Conservation (phyloP, 345 rosid species). For the Hibiscus syriacus region DNA sequence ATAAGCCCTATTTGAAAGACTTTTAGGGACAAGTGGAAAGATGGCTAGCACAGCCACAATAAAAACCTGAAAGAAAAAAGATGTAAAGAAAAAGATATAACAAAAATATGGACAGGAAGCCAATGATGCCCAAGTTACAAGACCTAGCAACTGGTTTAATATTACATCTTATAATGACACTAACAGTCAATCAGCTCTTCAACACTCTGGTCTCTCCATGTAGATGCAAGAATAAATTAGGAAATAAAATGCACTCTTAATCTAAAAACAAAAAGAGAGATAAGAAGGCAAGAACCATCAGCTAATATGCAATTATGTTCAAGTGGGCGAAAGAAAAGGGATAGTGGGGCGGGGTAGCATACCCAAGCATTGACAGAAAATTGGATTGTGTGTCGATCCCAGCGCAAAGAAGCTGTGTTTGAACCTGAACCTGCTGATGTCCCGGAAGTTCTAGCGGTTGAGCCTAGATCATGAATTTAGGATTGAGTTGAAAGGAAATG, state of each 20-base stretch:
- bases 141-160: too few relatives aligned
- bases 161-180: background rate
- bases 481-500: slow-evolving; percentile 6
- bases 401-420: slow-evolving; percentile 53
- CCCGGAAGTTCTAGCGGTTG: slow-evolving; percentile 52
- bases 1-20: slow-evolving; percentile 76
- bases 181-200: background rate
- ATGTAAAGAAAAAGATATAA: slow-evolving; percentile 3
- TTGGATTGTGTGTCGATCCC: slow-evolving; percentile 83
- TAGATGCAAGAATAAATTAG: too few relatives aligned
- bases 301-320: too few relatives aligned
- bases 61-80: slow-evolving; percentile 53
- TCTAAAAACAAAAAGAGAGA: background rate
- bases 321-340: too few relatives aligned
- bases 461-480: slow-evolving; percentile 35
- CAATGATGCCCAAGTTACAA: too few relatives aligned
- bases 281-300: too few relatives aligned
- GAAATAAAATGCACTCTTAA: too few relatives aligned
- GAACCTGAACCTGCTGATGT: slow-evolving; percentile 51
- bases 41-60: slow-evolving; percentile 86
- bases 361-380: slow-evolving; percentile 99
- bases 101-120: too few relatives aligned
- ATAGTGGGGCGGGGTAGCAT: slow-evolving; percentile 2
- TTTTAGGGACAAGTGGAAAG: slow-evolving; percentile 64
- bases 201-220: too few relatives aligned